Evolutionary conservation across 768 basidiomycete genomes (phyloP), one percentile per base, ranked within the genome.

Genomic region (Holtermanniella nyarrowii): DNA sequence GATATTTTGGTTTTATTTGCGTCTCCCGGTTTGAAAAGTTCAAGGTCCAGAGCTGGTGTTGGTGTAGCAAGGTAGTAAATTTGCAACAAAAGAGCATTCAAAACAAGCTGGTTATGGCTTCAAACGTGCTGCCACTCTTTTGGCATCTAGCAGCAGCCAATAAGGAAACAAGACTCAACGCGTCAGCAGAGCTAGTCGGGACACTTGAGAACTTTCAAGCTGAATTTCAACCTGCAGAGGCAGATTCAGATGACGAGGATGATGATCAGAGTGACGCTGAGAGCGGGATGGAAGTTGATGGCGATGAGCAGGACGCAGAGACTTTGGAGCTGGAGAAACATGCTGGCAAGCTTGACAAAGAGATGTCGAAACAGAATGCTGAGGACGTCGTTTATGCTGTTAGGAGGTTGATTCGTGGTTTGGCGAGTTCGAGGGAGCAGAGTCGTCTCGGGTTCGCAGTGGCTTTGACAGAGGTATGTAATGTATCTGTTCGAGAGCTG

Each of bases 371-470:
- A 7, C 65, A 83, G 44, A 91, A 93, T 72, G 84, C 87, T 3
- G 85, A 83, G 56, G 93, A 99, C 75, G 87, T 95, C 1, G 80
- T 86, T 4, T 99, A 99, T 68, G 86, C 91, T 3, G 82, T 97
- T 63, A 80, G 86, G 46, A 72, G 93, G 14, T 78, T 99, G 27
- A 75, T 93, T 16, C 78, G 89, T 40, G 93, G 93, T 12, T 76
- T 99, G 25, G 88, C 86, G 0, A 91, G 88, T 69, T 85, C 89
- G 1, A 77, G 90, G 61, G 91, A 99, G 69, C 88, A 87, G 69
- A 93, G 89, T 71, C 75, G 93, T 58, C 75, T 96, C 31, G 93
- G 93, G 16, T 99, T 96, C 68, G 88, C 90, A 7, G 93, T 99
- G 42, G 89, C 90, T 26, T 75, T 99, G 59, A 89, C 93, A 0